Evolutionary conservation across 306 rosid species (phyloP), one percentile per base, ranked within the genome.

Genomic region (Malus fusca): DNA sequence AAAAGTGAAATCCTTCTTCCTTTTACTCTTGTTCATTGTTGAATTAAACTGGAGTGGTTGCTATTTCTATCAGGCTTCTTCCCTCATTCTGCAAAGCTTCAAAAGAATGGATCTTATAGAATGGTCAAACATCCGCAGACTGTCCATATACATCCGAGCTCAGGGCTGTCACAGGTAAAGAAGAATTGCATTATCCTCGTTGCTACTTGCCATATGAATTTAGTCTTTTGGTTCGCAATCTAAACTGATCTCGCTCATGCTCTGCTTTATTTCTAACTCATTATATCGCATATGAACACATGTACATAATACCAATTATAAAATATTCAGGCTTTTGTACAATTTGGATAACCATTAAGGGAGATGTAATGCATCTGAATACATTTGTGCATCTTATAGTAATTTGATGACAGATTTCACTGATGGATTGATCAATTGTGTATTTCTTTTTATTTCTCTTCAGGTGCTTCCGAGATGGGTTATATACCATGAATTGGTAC

Each of bases 391-490:
- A 26, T 58, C 3, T 10, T 23, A 0, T 31, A 17, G 14, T 7
- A 66, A 33, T 33, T 66, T 23, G 69, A 35, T 22, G 69, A 10
- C 48, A 33, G 10, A 21, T 56, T 31, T 31, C 10, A 31, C 73
- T 46, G 52, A n/a, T 72, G 53, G 5, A 21, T 59, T 23, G n/a
- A 31, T 59, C 44, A 17, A 25, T 77, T 77, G 26, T 43, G 10
- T 8, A 3, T 33, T 21, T 12, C 2, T 0, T 26, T 43, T 23
- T 46, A 13, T 46, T 14, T 51, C 9, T 66, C 30, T 75, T 73
- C 75, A 91, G 97, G 85, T 90, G 77, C 99, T 88, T 82, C 99
- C 99, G 1, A 85, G 93, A 81, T 95, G 99, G 99, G 96, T 84
- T 52, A 75, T 95, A 53, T 95, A 95, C 79, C 93, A 95, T 80